Conservation (phyloP, 2,329 filamentous ascomycete genomes). For the Fusarium pseudograminearum region DNA sequence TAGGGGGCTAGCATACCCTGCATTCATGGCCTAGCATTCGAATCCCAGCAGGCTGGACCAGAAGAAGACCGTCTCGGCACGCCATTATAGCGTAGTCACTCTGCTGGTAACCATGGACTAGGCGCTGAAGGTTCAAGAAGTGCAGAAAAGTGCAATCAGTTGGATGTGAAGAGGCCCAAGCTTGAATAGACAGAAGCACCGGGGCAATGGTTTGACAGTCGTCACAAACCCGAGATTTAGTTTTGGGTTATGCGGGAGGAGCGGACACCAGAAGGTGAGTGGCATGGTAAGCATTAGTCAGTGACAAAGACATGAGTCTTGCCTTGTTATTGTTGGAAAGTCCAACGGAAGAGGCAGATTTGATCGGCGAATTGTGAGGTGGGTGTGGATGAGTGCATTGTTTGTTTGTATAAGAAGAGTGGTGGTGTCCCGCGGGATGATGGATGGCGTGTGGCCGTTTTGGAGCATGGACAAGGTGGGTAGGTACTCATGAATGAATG, state of each 20-base stretch:
- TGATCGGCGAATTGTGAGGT: background rate
- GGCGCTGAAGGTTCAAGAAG: slow-evolving; percentile 9
- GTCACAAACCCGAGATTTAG: slow-evolving; percentile 23
- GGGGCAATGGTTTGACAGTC: slow-evolving; percentile 34
- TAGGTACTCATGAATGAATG: background rate
- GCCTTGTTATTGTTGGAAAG: slow-evolving; percentile 8
- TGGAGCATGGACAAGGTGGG: slow-evolving; percentile 7
- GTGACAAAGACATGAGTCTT: slow-evolving; percentile 20
- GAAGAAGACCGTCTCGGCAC: slow-evolving; percentile 41
- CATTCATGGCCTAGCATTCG: background rate
- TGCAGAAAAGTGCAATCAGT: background rate
- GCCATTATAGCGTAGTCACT: slow-evolving; percentile 41
- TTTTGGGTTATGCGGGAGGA: slow-evolving; percentile 15
- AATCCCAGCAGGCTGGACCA: slow-evolving; percentile 41
- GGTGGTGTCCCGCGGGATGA: slow-evolving; percentile 16
- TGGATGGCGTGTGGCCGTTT: slow-evolving; percentile 19
- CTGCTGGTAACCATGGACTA: slow-evolving; percentile 29
- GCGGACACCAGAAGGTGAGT: slow-evolving; percentile 18
- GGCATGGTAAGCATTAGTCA: slow-evolving; percentile 3
- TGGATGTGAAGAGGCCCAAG: slow-evolving; percentile 19
- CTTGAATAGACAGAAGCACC: slow-evolving; percentile 23
- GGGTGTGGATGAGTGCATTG: slow-evolving; percentile 13
- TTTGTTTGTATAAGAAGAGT: slow-evolving; percentile 11
- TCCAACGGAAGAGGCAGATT: background rate
- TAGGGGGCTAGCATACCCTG: background rate